Base-by-base conservation (phyloP, 2,329 filamentous ascomycete species). In the Xylariaceae sp. region DNA sequence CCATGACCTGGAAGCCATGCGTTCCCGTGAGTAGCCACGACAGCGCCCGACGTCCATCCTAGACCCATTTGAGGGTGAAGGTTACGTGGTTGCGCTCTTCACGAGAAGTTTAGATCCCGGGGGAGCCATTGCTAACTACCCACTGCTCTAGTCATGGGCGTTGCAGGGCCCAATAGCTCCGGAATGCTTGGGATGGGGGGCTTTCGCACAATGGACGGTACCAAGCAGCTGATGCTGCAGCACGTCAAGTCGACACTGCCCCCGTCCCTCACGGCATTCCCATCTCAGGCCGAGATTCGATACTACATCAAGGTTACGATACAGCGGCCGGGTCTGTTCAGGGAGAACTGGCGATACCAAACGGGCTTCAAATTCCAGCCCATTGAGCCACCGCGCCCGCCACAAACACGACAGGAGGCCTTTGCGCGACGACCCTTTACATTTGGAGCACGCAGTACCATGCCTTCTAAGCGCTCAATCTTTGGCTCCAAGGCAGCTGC, bases 291-390 rank as follows among this genome's bases (percentile, higher is more conserved):
- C 15, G 88, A 94, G 59, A 89, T 96, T 39, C 75, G 80, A 46
- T 98, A 98, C 61, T 98, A 85, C 55, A 72, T 96, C 54, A 98
- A 98, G 58, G 87, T 83, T n/a, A 96, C 92, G 0, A 79, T 96
- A 5, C 85, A 88, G 51, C 72, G 88, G n/a, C 87, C 88, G 0
- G 80, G 83, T 11, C 71, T 95, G 38, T 86, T 93, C 60, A 90
- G 90, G 54, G 88, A 94, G 61, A 95, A 95, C 51, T 83, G 87
- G 58, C 71, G 89, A 14, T 68, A 70, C 43, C 65, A 74, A 42
- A 52, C 70, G 22, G 77, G 79, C 22, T 82, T 95, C 61, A 90
- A 85, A 38, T 92, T 98, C 55, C 70, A 95, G 23, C 92, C 92
- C 4, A 90, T 96, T 46, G 92, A 98, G 57, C 85, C 87, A 5